These are phyloP conservation scores for Zymoseptoria crescenta DNA, from an alignment of 2,329 filamentous ascomycete species.

Conservation along the genomic window DNA sequence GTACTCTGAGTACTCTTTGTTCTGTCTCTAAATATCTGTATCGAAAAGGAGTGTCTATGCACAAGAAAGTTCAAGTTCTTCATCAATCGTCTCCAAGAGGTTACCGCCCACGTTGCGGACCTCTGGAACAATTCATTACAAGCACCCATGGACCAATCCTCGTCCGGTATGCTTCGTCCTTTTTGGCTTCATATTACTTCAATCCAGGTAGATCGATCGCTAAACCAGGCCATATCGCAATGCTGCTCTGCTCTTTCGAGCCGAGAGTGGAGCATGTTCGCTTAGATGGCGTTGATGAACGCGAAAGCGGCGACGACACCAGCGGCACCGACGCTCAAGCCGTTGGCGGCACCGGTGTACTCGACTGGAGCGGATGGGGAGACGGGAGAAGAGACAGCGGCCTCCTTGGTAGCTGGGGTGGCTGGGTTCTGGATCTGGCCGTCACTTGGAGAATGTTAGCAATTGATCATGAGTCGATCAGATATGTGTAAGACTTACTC, in stretches of 20 bases:
- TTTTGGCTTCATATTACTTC: background rate
- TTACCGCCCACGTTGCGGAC: too few species aligned
- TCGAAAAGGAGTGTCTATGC: background rate
- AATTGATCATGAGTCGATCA: background rate
- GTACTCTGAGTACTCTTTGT: background rate
- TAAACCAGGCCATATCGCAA: background rate
- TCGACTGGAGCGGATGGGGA: background rate
- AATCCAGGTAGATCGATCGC: background rate
- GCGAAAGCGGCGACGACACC: background rate
- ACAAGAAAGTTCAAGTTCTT: background rate
- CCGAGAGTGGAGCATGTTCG: background rate
- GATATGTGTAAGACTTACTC: background rate
- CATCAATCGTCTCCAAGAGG: background rate
- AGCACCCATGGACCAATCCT: background rate
- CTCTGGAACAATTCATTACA: background rate
- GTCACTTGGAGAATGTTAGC: background rate
- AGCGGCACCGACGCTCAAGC: background rate
- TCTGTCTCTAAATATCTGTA: background rate
- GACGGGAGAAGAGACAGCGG: background rate
- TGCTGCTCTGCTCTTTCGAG: background rate
- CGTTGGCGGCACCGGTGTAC: constrained; percentile 10
- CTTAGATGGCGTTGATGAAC: background rate
- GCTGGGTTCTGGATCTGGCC: background rate
- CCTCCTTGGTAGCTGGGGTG: background rate
- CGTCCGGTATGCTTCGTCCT: background rate